Base-by-base conservation (phyloP, 352 stramenopile species). In the Globisporangium cylindrosporum region DNA sequence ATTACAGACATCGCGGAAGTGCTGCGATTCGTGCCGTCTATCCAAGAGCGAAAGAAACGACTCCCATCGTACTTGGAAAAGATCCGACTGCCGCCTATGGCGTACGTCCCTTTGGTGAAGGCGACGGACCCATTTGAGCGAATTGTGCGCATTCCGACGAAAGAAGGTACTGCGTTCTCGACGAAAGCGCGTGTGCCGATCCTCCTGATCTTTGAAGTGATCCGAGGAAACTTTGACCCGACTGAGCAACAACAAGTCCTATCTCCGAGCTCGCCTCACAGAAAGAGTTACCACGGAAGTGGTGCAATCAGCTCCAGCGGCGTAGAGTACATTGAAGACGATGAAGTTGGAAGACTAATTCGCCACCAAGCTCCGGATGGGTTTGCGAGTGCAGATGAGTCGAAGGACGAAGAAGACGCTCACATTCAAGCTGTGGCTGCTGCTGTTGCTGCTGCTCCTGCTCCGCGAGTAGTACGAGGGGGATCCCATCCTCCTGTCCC, bases 171-270 rank as follows among this genome's bases (percentile, higher is more conserved):
- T 1, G 89, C 86, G 0, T 96, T 96, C 59, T 95, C 87, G 14
- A 96, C 89, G 9, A 95, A 96, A 62, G 86, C 86, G 20, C 87
- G 89, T 24, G 89, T 94, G 27, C 89, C 88, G 27, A 94, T 94
- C 67, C 80, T 96, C 79, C 70, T 96, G 48, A 93, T 95, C 27
- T 96, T 96, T 62, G 89, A 96, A 67, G 89, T 96, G 24, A 91
- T 94, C 59, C 89, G 84, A 55, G 90, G 85, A 7, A 87, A 92
- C 51, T 75, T 83, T 63, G 89, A 89, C 36, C 67, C 74, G 14
- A 77, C 81, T 4, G 78, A 86, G 12, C 77, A 86, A 69, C 71
- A 81, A 54, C 72, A 73, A 1, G 43, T 83, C 10, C 59, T 86
- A 53, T 92, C 83, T 1, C 86, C 86, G 3, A 80, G 70, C 14